A percentile compares a stretch with the other conserved stretches of the same genome.
Evolutionary conservation across 495 filamentous ascomycete genomes (phyloP).

Genomic region (Xylaria longipes): DNA sequence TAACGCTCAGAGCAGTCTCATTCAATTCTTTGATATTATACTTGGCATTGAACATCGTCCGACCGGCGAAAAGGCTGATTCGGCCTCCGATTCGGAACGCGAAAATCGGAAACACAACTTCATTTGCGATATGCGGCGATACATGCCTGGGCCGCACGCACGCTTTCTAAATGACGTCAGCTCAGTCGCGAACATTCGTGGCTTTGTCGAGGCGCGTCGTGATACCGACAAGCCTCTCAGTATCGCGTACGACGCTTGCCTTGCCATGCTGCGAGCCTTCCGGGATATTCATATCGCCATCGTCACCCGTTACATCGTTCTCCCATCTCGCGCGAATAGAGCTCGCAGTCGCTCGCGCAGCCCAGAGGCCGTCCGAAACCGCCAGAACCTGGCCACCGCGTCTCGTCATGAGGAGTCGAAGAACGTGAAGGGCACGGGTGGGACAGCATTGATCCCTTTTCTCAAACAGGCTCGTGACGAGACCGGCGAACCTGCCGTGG

Average conservation of each 20-base stretch:
- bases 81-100: constrained; percentile 52
- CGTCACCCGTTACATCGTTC: constrained; percentile 93
- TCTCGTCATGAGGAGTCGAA: constrained; percentile 57
- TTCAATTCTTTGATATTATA: constrained; percentile 95
- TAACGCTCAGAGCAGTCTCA: constrained; percentile 93
- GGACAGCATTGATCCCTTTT: constrained; percentile 91
- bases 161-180: constrained; percentile 84
- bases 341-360: constrained; percentile 54
- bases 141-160: constrained; percentile 94
- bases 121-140: constrained; percentile 92
- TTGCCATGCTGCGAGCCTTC: constrained; percentile 87
- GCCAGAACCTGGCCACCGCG: constrained; percentile 71
- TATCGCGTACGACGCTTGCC: constrained; percentile 87
- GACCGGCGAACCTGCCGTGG: constrained; percentile 89
- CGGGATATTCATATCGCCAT: constrained; percentile 96
- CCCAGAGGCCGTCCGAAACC: constrained; percentile 49
- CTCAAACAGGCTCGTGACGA: constrained; percentile 95
- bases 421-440: constrained; percentile 87
- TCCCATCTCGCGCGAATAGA: constrained; percentile 63
- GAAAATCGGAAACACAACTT: constrained; percentile 78
- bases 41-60: constrained; percentile 90
- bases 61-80: constrained; percentile 71
- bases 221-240: constrained; percentile 67
- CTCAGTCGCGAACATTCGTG: constrained; percentile 83
- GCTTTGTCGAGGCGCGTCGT: constrained; percentile 72